Evolutionary conservation across 2,329 filamentous ascomycete genomes (phyloP).

Genomic region (Colletotrichum salicis): DNA sequence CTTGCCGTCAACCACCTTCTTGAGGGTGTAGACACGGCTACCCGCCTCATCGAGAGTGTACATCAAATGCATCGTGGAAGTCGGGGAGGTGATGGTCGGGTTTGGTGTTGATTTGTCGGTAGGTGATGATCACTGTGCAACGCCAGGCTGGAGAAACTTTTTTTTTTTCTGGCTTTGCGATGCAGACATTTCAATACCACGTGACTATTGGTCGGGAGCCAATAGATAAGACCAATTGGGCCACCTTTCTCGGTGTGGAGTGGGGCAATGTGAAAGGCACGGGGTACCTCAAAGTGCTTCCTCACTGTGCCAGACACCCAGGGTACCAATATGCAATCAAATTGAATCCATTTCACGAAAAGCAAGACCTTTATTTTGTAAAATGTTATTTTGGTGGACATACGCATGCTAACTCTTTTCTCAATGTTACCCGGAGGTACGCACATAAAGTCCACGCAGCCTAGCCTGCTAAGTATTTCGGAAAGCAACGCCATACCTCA

Average conservation of each 20-base stretch:
- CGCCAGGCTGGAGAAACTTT: slow-evolving; percentile 17
- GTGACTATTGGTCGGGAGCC: not conserved
- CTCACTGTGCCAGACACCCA: no score
- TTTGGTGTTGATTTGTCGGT: not conserved
- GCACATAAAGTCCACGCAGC: no score
- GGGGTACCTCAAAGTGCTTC: no score
- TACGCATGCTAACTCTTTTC: no score
- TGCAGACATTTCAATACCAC: slow-evolving; percentile 4
- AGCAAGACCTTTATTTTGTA: no score
- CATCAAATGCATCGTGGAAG: slow-evolving; percentile 48
- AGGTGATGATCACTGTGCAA: not conserved
- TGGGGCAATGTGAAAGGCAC: not conserved
- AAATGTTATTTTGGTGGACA: no score
- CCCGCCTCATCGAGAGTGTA: slow-evolving; percentile 85
- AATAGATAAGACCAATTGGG: not conserved
- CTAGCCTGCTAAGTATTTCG: no score
- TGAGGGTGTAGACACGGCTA: slow-evolving; percentile 93
- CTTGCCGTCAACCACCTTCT: slow-evolving; percentile 87
- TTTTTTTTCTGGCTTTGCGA: slow-evolving; percentile 4
- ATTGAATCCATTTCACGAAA: no score
- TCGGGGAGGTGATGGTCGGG: not conserved
- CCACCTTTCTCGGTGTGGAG: not conserved
- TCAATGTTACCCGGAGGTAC: no score
- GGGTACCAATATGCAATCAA: no score
- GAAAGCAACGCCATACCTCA: no score